These are phyloP conservation scores for Geranomyces michiganensis DNA, from an alignment of 192 early-diverging fungal species.

Conservation along the genomic window DNA sequence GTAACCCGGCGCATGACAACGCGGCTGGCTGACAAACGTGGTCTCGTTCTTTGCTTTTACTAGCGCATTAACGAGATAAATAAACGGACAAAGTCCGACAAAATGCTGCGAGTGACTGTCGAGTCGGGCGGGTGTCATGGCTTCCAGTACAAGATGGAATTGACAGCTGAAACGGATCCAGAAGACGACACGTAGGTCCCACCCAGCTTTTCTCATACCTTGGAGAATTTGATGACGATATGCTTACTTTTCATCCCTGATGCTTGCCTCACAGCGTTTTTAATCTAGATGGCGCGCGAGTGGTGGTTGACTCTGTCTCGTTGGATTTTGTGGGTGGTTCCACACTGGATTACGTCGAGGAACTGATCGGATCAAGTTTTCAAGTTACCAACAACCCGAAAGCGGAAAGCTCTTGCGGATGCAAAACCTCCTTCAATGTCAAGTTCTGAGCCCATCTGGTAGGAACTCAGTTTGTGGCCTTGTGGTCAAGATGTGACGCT, in stretches of 20 bases:
- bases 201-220: no score
- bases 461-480: no score
- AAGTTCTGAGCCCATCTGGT: no score
- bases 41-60: neutral
- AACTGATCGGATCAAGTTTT: conserved; percentile 58
- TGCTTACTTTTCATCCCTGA: conserved; percentile 10
- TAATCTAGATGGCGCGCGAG: conserved; percentile 45
- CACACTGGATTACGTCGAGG: conserved; percentile 54
- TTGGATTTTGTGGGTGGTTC: conserved; percentile 51
- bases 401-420: conserved; percentile 56
- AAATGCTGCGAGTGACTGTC: conserved; percentile 47
- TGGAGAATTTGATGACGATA: no score
- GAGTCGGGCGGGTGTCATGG: conserved; percentile 61
- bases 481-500: no score
- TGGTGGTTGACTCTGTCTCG: conserved; percentile 48
- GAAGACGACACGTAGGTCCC: conserved; percentile 47
- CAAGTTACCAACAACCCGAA: conserved; percentile 58
- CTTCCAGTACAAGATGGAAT: conserved; percentile 58
- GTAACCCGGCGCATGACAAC: neutral
- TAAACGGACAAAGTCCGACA: neutral
- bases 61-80: conserved; percentile 46
- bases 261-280: conserved; percentile 44
- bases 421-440: conserved; percentile 55
- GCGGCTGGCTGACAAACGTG: neutral
- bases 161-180: conserved; percentile 38